phyloP scores from a whole-genome alignment of 768 basidiomycete genomes.

The Lactarius vividus region DNA sequence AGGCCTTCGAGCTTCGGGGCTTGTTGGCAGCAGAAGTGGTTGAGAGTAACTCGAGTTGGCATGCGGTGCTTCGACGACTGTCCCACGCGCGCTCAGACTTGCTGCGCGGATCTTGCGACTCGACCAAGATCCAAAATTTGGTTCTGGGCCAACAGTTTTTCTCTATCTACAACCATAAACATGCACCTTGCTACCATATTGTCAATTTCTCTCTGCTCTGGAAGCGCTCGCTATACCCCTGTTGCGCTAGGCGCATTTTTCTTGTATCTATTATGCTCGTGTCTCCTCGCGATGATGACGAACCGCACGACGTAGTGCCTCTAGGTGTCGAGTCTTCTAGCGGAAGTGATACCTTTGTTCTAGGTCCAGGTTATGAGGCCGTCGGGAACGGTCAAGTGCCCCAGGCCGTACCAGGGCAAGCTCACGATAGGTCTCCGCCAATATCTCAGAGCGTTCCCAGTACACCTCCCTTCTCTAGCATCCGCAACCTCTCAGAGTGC shows the following conservation, averaged over 20 bases:
- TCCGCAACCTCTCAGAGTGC: neutral
- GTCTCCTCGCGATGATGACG: neutral
- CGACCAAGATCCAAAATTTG: constrained; percentile 1
- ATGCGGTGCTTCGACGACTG: too few relatives aligned
- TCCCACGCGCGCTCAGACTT: too few relatives aligned
- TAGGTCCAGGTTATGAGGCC: constrained; percentile 14
- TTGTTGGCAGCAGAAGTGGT: too few relatives aligned
- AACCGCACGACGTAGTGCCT: neutral
- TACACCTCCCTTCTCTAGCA: neutral
- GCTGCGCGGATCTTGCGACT: neutral
- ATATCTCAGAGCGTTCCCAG: neutral
- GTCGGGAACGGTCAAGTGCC: constrained; percentile 13
- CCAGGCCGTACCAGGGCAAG: constrained; percentile 17
- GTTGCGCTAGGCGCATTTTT: constrained; percentile 22
- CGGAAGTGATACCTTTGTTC: constrained; percentile 9
- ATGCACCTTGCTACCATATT: neutral
- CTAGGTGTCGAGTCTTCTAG: neutral
- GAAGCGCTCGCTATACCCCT: constrained; percentile 9
- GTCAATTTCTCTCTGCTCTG: constrained; percentile 8
- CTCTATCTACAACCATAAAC: neutral
- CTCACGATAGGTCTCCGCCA: constrained; percentile 3
- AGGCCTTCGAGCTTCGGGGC: too few relatives aligned
- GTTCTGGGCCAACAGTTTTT: constrained; percentile 8
- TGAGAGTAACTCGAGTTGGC: too few relatives aligned
- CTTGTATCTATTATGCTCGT: neutral